phyloP scores from a whole-genome alignment of 225 moss, liverwort and hornwort genomes.

The Lunularia cruciata region DNA sequence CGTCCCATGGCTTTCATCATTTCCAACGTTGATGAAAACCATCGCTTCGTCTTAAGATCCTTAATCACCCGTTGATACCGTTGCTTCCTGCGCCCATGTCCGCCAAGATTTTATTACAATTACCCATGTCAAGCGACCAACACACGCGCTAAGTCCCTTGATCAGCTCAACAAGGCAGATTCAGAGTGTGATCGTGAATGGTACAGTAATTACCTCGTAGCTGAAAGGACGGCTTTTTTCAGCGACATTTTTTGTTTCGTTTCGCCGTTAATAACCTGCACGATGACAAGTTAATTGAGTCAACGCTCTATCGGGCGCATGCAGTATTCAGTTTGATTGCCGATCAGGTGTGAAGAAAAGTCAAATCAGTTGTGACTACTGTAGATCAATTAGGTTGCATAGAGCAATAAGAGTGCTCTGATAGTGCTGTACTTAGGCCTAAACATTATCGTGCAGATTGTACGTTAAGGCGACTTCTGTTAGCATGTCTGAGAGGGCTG shows the following conservation, averaged over 20 bases:
- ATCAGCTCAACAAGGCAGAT: no score
- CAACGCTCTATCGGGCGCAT: no score
- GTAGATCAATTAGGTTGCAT: not conserved
- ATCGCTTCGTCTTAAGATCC: slow-evolving; percentile 58
- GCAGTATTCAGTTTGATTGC: no score
- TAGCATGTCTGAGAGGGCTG: not conserved
- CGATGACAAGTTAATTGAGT: not conserved
- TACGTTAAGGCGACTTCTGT: no score
- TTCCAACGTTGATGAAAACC: slow-evolving; percentile 64
- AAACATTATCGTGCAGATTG: no score
- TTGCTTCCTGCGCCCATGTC: slow-evolving; percentile 52
- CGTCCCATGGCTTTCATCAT: slow-evolving; percentile 64
- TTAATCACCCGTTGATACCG: slow-evolving; percentile 58
- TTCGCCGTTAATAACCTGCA: slow-evolving; percentile 38
- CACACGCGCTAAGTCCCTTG: no score
- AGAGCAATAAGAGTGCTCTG: no score
- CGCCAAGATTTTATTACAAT: not conserved
- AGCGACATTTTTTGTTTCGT: slow-evolving; percentile 28
- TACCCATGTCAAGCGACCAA: no score
- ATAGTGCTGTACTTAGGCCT: no score
- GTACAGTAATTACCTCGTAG: slow-evolving; percentile 41
- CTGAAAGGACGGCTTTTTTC: slow-evolving; percentile 40
- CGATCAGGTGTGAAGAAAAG: no score
- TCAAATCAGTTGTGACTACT: not conserved
- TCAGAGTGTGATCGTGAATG: not conserved